A percentile compares a stretch with the other conserved stretches of the same genome.
phyloP scores from a whole-genome alignment of 768 basidiomycete species.

The Postia placenta region DNA sequence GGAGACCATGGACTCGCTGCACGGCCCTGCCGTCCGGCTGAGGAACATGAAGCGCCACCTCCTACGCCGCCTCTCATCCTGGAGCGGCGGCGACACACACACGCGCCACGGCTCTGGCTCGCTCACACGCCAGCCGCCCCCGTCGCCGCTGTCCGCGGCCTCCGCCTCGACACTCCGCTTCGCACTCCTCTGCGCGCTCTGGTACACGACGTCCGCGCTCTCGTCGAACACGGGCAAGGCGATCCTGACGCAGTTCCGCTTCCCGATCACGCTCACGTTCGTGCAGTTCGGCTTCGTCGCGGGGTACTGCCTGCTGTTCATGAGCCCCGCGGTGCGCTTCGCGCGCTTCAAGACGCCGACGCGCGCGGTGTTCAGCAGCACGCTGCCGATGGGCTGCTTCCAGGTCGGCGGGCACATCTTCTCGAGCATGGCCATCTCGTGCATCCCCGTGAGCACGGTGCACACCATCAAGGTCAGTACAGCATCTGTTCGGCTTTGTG shows the following conservation, averaged over 20 bases:
- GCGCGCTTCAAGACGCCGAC: conserved; percentile 68
- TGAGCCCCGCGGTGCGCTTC: conserved; percentile 67
- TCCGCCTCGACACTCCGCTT: conserved; percentile 44
- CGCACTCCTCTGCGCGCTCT: conserved; percentile 76
- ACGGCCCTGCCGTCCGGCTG: conserved; percentile 8
- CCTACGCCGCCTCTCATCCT: conserved; percentile 11
- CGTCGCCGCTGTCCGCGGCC: conserved; percentile 11
- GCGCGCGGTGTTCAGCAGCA: conserved; percentile 63
- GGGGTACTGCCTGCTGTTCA: conserved; percentile 76
- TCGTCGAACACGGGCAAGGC: conserved; percentile 97
- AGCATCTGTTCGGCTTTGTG: too few species aligned
- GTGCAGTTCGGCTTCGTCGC: conserved; percentile 97
- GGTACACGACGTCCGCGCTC: conserved; percentile 91
- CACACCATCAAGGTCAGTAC: conserved; percentile 93
- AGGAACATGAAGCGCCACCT: conserved; percentile 13
- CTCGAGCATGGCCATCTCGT: conserved; percentile 93
- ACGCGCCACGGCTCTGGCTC: not conserved
- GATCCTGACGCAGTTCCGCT: conserved; percentile 88
- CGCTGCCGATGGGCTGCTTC: conserved; percentile 94
- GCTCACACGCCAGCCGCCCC: not conserved
- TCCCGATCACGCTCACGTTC: conserved; percentile 95
- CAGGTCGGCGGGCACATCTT: conserved; percentile 98
- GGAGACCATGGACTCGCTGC: conserved; percentile 3
- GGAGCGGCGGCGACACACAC: conserved; percentile 5
- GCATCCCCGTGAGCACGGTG: conserved; percentile 95